Base-by-base conservation (phyloP, 2,329 filamentous ascomycete genomes). In the Aureobasidium sp. region DNA sequence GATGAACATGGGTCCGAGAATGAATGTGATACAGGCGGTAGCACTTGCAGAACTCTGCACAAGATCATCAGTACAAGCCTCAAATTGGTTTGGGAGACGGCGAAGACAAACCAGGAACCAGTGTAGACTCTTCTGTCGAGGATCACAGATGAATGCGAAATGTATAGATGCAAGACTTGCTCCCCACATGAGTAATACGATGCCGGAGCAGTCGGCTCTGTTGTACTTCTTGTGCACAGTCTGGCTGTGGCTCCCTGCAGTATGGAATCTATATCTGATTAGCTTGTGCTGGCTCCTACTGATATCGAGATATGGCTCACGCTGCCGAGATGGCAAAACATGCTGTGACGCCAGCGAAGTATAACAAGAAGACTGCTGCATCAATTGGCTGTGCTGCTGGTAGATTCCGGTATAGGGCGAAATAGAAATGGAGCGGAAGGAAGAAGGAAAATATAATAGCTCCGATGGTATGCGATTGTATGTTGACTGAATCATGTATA, bases 151-250 rank as follows among this genome's bases (percentile, higher is more conserved):
- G 31, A 70, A 70, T 6, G 62, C 69, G 27, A 66, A 70, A 43
- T 70, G 65, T 1, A 70, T 66, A 1, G 69, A 70, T 11, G 69
- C 63, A 6, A 70, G 43, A 60, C 66, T 68, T 11, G 69, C 68
- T 45, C 68, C 62, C 68, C 68, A 69, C 67, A 70, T 68, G 2
- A 70, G 59, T 18, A 70, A 51, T 4, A 70, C 67, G 18, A 70
- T 69, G 4, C 69, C 69, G 20, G 42, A 61, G 54, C 54, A 69
- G 60, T 70, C 69, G 4, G 68, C 48, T 45, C 59, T 64, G 51
- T 69, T 70, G 43, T 64, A 64, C 3, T 66, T 63, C 9, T 40
- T 47, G n/a, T 67, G 62, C 4, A 65, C 60, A 13, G 45, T 20
- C 3, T 65, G 60, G 15, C 64, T 68, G 27, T 67, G 65, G 36